Evolutionary conservation across 306 rosid genomes (phyloP).

Genomic region (Mucuna pruriens): DNA sequence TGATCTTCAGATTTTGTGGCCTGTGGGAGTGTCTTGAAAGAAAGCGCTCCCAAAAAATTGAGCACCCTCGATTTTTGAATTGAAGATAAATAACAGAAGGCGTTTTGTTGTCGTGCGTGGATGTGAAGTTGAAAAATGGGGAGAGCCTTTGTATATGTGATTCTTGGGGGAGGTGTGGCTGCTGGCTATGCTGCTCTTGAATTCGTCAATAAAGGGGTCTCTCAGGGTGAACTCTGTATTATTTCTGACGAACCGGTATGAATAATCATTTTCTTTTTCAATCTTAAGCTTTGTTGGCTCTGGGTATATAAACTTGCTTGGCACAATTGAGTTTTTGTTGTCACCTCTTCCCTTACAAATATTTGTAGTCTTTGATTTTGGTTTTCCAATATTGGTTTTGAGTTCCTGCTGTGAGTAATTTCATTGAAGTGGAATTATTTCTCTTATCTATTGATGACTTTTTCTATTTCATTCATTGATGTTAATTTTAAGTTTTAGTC

Average conservation of each 20-base stretch:
- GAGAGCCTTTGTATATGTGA: slow-evolving; percentile 92
- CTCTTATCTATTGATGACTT: neutral
- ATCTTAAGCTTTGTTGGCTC: neutral
- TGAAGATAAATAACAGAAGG: slow-evolving; percentile 9
- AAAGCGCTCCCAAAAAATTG: slow-evolving; percentile 47
- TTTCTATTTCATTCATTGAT: neutral
- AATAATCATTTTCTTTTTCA: neutral
- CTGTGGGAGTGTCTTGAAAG: slow-evolving; percentile 40
- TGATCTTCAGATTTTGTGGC: slow-evolving; percentile 40
- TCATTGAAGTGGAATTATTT: neutral
- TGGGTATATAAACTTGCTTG: neutral
- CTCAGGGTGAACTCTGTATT: slow-evolving; percentile 94
- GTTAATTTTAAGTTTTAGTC: neutral
- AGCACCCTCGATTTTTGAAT: slow-evolving; percentile 38
- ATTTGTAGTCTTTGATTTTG: neutral
- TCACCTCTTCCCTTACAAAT: neutral
- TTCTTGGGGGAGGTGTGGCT: slow-evolving; percentile 97
- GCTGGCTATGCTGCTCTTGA: slow-evolving; percentile 99
- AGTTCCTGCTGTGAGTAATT: neutral
- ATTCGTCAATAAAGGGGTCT: slow-evolving; percentile 73
- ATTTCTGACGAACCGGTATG: slow-evolving; percentile 91
- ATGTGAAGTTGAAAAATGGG: slow-evolving; percentile 61
- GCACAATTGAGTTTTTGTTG: neutral
- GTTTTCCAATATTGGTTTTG: neutral
- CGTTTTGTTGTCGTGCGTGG: neutral